Evolutionary conservation across 768 basidiomycete species (phyloP).

Genomic region (Mycena epipterygia): DNA sequence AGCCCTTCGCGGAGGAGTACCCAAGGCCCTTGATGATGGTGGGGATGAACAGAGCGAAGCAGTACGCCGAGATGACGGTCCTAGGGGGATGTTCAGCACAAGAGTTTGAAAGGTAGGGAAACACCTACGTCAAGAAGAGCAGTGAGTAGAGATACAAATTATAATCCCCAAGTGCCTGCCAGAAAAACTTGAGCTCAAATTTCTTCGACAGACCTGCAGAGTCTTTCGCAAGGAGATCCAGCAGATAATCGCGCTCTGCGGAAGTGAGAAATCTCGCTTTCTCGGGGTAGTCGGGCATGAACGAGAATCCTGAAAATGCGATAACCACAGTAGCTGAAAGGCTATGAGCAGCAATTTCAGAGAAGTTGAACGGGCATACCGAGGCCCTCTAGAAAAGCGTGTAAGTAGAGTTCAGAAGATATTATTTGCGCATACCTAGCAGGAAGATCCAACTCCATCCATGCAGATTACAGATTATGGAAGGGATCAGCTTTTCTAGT

Average conservation of each 20-base stretch:
- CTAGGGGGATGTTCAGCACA: not conserved
- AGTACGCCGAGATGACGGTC: conserved; percentile 22
- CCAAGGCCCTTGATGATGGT: conserved; percentile 19
- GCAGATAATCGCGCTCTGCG: conserved; percentile 8
- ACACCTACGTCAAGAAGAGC: conserved; percentile 13
- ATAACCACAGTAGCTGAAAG: conserved; percentile 8
- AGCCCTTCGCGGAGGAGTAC: conserved; percentile 10
- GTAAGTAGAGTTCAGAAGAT: not conserved
- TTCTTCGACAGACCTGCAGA: conserved; percentile 16
- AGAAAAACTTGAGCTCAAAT: conserved; percentile 18
- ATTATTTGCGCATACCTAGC: not conserved
- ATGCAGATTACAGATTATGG: not conserved
- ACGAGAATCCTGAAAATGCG: not conserved
- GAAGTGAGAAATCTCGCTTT: conserved; percentile 15
- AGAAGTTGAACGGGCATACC: not conserved
- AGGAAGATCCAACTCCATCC: conserved; percentile 25
- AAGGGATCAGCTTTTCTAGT: not conserved
- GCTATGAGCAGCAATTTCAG: not conserved
- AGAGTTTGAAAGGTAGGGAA: no score
- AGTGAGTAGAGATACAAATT: conserved; percentile 18
- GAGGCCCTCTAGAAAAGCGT: not conserved
- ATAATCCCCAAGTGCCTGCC: conserved; percentile 17
- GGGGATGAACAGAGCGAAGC: conserved; percentile 16
- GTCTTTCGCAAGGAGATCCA: conserved; percentile 12
- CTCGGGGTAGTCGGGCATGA: conserved; percentile 22